These are phyloP conservation scores for Paragyromitra xinjiangensis DNA, from an alignment of 495 filamentous ascomycete genomes.

Conservation along the genomic window DNA sequence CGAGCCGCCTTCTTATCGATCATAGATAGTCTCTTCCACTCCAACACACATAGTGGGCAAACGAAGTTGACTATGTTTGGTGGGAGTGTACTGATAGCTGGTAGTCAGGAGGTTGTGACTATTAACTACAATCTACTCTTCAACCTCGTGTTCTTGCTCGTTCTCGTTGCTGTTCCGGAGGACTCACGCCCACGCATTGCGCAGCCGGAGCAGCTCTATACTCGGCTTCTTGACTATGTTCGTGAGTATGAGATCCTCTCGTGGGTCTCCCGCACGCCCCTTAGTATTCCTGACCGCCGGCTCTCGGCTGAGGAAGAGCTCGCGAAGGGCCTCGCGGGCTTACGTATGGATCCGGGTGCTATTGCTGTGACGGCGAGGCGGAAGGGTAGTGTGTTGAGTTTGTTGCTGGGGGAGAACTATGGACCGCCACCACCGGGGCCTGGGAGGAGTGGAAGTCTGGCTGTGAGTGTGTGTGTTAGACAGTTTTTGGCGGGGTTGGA, in stretches of 20 bases:
- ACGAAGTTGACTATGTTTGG: slow-evolving; percentile 72
- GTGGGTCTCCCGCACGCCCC: slow-evolving; percentile 76
- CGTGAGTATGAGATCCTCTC: slow-evolving; percentile 77
- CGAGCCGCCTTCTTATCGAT: slow-evolving; percentile 49
- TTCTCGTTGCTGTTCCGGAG: slow-evolving; percentile 67
- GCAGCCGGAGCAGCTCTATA: slow-evolving; percentile 73
- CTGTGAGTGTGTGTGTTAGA: slow-evolving; percentile 52
- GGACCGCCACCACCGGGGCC: slow-evolving; percentile 46
- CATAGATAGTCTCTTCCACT: slow-evolving; percentile 49
- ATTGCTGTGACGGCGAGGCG: slow-evolving; percentile 13
- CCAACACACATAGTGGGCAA: slow-evolving; percentile 27
- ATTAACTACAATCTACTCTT: slow-evolving; percentile 74
- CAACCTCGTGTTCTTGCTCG: slow-evolving; percentile 80
- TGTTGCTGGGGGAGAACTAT: slow-evolving; percentile 48
- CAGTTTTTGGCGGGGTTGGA: slow-evolving; percentile 54
- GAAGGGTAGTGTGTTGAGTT: slow-evolving; percentile 53
- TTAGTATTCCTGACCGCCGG: slow-evolving; percentile 53
- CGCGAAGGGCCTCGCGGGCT: slow-evolving; percentile 39
- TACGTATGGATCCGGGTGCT: slow-evolving; percentile 52
- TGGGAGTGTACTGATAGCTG: slow-evolving; percentile 73
- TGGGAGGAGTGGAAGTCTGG: slow-evolving; percentile 39
- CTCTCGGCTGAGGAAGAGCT: slow-evolving; percentile 53
- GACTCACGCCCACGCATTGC: slow-evolving; percentile 34
- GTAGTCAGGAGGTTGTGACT: slow-evolving; percentile 79
- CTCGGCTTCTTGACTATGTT: slow-evolving; percentile 71